These are phyloP conservation scores for Pseudogymnoascus sp. DNA, from an alignment of 2,329 filamentous ascomycete species.

Conservation along the genomic window DNA sequence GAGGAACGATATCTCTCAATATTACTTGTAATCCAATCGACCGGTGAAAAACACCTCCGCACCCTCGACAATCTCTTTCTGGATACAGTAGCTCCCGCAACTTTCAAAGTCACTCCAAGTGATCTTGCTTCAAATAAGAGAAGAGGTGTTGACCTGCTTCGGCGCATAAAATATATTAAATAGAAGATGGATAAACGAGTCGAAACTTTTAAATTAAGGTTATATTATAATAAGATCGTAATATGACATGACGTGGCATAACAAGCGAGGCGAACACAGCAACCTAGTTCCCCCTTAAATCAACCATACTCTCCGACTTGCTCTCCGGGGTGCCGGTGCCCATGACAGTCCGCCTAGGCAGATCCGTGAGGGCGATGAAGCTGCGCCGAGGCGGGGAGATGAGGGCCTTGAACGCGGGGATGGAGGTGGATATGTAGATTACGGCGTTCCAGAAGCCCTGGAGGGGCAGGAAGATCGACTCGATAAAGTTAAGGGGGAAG, in stretches of 20 bases:
- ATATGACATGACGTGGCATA: neutral
- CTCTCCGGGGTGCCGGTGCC: neutral
- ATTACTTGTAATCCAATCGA: neutral
- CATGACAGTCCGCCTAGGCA: neutral
- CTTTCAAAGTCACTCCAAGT: neutral
- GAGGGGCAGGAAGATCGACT: slow-evolving; percentile 64
- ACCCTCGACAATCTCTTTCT: neutral
- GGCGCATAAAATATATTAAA: neutral
- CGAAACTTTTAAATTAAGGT: neutral
- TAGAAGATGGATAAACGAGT: neutral
- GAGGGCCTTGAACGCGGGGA: neutral
- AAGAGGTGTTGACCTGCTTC: neutral
- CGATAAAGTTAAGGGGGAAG: slow-evolving; percentile 55
- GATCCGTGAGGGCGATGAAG: neutral
- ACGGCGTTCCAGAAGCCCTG: slow-evolving; percentile 80
- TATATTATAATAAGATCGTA: neutral
- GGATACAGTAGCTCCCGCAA: neutral
- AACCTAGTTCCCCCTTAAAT: neutral
- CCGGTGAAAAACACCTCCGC: neutral
- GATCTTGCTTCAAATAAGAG: neutral
- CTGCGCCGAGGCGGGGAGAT: neutral
- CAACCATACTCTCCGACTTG: slow-evolving; percentile 2
- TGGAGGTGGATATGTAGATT: slow-evolving; percentile 61
- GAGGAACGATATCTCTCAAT: neutral
- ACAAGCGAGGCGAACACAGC: neutral